These are phyloP conservation scores for Hanseniaspora singularis DNA, from an alignment of 805 yeast species.

Conservation along the genomic window DNA sequence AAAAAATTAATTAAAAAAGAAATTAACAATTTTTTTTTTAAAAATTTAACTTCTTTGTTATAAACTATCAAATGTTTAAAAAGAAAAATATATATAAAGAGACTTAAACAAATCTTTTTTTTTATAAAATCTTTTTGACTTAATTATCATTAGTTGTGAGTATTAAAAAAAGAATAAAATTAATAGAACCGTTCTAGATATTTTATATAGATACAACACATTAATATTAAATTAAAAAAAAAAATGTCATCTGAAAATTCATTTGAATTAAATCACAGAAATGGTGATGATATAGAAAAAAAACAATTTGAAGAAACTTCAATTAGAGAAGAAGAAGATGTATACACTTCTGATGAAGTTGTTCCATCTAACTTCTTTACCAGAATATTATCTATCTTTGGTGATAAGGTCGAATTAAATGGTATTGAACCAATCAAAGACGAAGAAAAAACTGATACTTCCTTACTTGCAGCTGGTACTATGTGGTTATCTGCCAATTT, in stretches of 20 bases:
- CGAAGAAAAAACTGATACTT: conserved; percentile 58
- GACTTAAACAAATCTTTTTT: no score
- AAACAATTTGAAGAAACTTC: conserved; percentile 8
- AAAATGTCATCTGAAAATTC: conserved; percentile 11
- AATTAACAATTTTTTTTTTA: no score
- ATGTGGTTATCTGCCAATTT: conserved; percentile 89
- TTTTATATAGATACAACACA: not conserved
- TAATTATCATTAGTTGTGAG: no score
- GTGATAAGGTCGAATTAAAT: conserved; percentile 42
- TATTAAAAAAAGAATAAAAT: no score
- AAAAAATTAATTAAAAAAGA: no score
- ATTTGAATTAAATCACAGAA: conserved; percentile 7
- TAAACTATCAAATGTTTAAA: no score
- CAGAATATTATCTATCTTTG: conserved; percentile 20
- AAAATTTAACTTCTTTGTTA: no score
- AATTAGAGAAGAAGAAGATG: conserved; percentile 7
- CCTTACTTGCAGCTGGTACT: conserved; percentile 57
- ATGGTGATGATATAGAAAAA: conserved; percentile 9
- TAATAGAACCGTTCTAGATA: conserved; percentile 1
- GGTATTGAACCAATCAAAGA: conserved; percentile 77
- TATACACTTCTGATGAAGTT: conserved; percentile 2
- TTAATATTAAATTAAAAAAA: not conserved
- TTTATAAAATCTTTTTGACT: no score
- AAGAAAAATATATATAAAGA: no score
- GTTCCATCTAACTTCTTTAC: conserved; percentile 17